Percentiles rank a stretch among this genome's conserved stretches.
Conservation (phyloP, 331 rosid genomes). For the Saraca asoca region DNA sequence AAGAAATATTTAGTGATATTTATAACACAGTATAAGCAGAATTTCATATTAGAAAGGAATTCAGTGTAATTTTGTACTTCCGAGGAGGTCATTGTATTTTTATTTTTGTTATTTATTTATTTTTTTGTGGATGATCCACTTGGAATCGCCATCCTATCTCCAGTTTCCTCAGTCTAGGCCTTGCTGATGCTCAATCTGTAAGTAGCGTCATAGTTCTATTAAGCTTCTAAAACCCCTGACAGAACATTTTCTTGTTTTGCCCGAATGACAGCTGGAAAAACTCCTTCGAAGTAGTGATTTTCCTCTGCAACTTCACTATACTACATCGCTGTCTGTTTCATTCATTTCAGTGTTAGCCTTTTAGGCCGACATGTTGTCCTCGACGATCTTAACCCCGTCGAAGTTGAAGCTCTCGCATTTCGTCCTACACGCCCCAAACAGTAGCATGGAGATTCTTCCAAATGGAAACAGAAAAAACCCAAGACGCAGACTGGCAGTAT, state of each 20-base stretch:
- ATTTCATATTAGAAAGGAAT: no score
- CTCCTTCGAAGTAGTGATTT: not conserved
- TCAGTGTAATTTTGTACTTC: no score
- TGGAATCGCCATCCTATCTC: no score
- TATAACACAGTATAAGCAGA: no score
- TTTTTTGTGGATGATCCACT: no score
- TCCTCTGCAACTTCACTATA: not conserved
- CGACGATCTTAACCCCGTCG: constrained; percentile 43
- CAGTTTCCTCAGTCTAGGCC: no score
- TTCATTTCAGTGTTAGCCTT: not conserved
- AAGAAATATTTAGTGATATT: no score
- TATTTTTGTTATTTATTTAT: no score
- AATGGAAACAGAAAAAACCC: constrained; percentile 32
- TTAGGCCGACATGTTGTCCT: constrained; percentile 50
- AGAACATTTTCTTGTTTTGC: not conserved
- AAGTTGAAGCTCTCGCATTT: constrained; percentile 45
- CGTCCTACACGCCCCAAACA: not conserved
- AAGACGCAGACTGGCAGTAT: constrained; percentile 26
- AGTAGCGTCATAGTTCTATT: no score
- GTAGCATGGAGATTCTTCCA: constrained; percentile 27
- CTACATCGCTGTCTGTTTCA: not conserved
- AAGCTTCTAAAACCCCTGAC: not conserved
- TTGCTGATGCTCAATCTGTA: no score
- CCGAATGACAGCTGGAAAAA: not conserved
- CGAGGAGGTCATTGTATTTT: no score